Conservation (phyloP, 1,139 yeast genomes). For the Kodamaea fungicola region DNA sequence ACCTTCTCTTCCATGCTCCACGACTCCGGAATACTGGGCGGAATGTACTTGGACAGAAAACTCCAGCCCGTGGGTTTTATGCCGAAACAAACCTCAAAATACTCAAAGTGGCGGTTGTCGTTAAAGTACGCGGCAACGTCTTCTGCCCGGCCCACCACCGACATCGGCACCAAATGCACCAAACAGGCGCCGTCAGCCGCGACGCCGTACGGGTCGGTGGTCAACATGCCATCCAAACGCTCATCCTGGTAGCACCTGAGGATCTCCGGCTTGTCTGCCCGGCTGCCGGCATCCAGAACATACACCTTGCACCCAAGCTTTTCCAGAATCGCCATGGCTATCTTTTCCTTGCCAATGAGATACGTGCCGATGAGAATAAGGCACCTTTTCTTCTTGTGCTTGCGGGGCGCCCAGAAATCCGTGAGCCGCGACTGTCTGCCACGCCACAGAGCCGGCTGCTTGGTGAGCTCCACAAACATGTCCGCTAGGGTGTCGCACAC, state of each 20-base stretch:
- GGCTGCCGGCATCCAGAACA: conserved; percentile 47
- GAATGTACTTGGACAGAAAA: conserved; percentile 23
- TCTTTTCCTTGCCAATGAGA: conserved; percentile 84
- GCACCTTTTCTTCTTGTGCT: conserved; percentile 32
- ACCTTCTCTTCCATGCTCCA: conserved; percentile 7
- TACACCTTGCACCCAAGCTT: conserved; percentile 46
- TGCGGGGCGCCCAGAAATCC: conserved; percentile 30
- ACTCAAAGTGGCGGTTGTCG: conserved; percentile 41
- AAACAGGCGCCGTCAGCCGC: too few species aligned
- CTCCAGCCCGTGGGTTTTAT: conserved; percentile 90
- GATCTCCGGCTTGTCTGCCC: conserved; percentile 46
- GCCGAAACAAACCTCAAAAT: conserved; percentile 58
- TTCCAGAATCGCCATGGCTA: conserved; percentile 69
- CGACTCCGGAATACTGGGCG: conserved; percentile 6
- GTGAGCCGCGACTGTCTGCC: conserved; percentile 46
- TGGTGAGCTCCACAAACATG: conserved; percentile 43
- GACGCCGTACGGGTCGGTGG: conserved; percentile 18
- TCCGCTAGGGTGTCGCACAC: conserved; percentile 60
- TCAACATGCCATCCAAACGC: conserved; percentile 29
- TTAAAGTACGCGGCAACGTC: conserved; percentile 50
- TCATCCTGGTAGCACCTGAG: conserved; percentile 32
- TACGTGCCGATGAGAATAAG: conserved; percentile 84
- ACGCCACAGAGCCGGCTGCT: conserved; percentile 31
- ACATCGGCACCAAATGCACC: conserved; percentile 72
- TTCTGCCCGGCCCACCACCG: conserved; percentile 32